These are phyloP conservation scores for Nothophytophthora sp. DNA, from an alignment of 352 stramenopile species.

Conservation along the genomic window DNA sequence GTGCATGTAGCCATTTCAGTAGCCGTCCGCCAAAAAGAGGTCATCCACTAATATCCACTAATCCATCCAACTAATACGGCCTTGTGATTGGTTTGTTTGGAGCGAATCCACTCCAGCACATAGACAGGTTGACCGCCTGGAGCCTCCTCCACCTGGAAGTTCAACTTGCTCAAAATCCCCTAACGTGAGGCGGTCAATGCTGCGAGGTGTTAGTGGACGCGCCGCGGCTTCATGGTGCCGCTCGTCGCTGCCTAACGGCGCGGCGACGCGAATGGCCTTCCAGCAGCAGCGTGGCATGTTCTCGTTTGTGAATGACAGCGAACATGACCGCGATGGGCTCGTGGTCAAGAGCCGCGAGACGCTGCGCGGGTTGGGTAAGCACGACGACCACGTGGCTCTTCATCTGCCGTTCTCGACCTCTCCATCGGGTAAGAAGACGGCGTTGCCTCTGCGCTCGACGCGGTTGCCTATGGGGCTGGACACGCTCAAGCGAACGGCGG, in stretches of 20 bases:
- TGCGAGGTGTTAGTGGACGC: background rate
- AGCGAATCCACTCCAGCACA: background rate
- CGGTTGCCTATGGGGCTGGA: background rate
- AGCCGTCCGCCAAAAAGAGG: too few relatives aligned
- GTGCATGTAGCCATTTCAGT: too few relatives aligned
- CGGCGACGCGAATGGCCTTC: background rate
- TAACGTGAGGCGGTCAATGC: background rate
- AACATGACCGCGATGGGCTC: slow-evolving; percentile 31
- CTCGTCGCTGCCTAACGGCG: background rate
- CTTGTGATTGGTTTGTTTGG: background rate
- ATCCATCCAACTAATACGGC: too few relatives aligned
- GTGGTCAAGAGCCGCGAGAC: slow-evolving; percentile 32
- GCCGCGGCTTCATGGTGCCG: background rate
- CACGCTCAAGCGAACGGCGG: slow-evolving; percentile 28
- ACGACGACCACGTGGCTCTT: slow-evolving; percentile 33
- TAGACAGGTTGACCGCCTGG: background rate
- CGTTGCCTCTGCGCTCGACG: background rate
- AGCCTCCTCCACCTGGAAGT: too few relatives aligned
- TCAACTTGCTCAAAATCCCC: too few relatives aligned
- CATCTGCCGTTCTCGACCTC: slow-evolving; percentile 21
- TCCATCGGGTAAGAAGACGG: background rate
- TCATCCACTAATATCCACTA: too few relatives aligned
- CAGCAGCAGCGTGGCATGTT: slow-evolving; percentile 32
- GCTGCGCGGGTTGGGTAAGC: slow-evolving; percentile 29
- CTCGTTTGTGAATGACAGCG: slow-evolving; percentile 34